Base-by-base conservation (phyloP, 495 filamentous ascomycete genomes). In the Stereocaulon alpinum region DNA sequence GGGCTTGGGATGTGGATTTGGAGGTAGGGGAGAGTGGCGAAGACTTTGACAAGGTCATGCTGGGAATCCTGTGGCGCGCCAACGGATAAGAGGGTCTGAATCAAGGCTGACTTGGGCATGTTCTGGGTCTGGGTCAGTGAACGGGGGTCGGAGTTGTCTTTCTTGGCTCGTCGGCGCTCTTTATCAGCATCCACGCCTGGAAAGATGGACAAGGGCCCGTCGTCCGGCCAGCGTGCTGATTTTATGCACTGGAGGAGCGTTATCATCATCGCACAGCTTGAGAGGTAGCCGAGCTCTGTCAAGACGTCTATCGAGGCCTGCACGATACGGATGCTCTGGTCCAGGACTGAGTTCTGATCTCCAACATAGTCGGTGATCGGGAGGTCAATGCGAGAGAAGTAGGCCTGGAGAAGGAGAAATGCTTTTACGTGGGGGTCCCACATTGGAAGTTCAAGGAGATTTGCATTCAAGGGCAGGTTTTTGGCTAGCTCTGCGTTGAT, bases 361-460 rank as follows among this genome's bases (percentile, higher is more conserved):
- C 92, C 93, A 7, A 97, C 88, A 63, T 99, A 99, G 76, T 99
- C 93, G 2, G 90, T 86, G 54, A 99, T 96, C 9, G 93, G 93
- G 29, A 99, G 82, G 53, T 87, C 83, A 63, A 96, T 86, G 41
- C 92, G 85, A 37, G 87, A 89, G 82, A 99, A 91, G 68, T 95
- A 90, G 2, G 93, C 91, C 67, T 99, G 94, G 0, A 99, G 77
- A 3, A 99, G 77, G 40, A 99, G 74, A 73, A 95, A 97, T 0
- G 94, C 86, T 68, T 99, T 99, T 65, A 97, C 88, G 69, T 99
- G 93, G 15, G 93, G 93, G 72, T 99, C 93, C 91, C 93, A 96
- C 85, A 97, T 88, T 0, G 90, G 92, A 49, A 94, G 68, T 44
- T 85, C 85, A 67, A 95, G 86, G 10, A 76, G 71, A 20, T 87